phyloP scores from a whole-genome alignment of 768 basidiomycete species.

The Rhodotorula babjevae region DNA sequence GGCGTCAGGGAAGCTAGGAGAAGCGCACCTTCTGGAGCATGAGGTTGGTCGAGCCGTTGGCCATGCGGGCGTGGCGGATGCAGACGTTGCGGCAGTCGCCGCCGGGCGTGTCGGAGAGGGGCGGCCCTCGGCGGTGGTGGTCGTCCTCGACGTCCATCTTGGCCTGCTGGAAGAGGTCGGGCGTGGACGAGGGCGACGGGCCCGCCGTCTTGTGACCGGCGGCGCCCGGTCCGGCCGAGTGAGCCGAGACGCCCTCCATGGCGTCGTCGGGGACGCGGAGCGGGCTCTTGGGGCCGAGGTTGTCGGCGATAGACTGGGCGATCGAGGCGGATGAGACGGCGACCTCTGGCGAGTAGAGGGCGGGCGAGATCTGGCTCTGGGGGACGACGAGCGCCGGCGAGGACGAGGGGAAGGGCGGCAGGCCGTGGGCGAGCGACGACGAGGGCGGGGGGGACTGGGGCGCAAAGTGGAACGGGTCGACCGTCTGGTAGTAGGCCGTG shows the following conservation, averaged over 20 bases:
- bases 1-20: conserved; percentile 1
- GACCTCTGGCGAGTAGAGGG: conserved; percentile 24
- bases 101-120: conserved; percentile 30
- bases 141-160: conserved; percentile 34
- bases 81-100: conserved; percentile 65
- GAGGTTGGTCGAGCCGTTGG: conserved; percentile 86
- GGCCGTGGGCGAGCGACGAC: background rate
- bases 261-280: conserved; percentile 3
- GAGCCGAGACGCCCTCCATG: conserved; percentile 14
- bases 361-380: background rate
- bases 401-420: conserved; percentile 1
- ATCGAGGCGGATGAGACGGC: conserved; percentile 13
- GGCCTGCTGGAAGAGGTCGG: too few relatives aligned
- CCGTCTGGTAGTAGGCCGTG: background rate
- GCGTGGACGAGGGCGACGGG: background rate
- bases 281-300: conserved; percentile 7
- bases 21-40: conserved; percentile 77
- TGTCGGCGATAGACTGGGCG: conserved; percentile 17
- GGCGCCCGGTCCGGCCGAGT: too few relatives aligned
- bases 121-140: conserved; percentile 29
- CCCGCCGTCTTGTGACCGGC: background rate
- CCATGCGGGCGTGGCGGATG: conserved; percentile 90
- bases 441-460: conserved; percentile 19
- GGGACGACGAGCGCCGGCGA: conserved; percentile 19
- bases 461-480: conserved; percentile 32